Evolutionary conservation across 306 rosid genomes (phyloP), one percentile per base, ranked within the genome.

Genomic region (Gastrolobium villosum): DNA sequence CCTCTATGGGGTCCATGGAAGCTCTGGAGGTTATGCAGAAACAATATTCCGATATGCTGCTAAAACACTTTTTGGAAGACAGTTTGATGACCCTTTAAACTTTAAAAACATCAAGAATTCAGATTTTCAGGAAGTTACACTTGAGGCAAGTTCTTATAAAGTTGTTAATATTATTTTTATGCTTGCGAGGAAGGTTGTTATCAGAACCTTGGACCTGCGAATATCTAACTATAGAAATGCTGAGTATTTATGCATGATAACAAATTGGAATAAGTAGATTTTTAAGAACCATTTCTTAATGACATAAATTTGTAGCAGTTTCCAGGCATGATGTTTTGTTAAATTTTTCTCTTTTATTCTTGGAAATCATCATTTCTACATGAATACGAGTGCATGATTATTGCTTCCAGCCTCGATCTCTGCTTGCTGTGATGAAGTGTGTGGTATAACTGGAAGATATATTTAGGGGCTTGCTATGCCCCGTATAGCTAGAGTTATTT

Each of bases 11-110:
- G 99, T 92, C 60, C 67, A 5, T 20, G 99, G 99, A 84, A 87
- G 97, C 87, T 92, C 96, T 61, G 97, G 99, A 53, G 98, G 98
- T 75, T 95, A 95, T 85, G 98, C 93, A 3, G 96, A 91, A 91
- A 91, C 94, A 55, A 81, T 95, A 52, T 95, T 92, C 70, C 85
- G 88, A 72, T 79, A 88, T 82, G 97, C 94, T 63, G 95, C 96
- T 10, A 89, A 91, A 87, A 57, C 78, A 64, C 86, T 95, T 31
- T 92, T 90, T 81, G 98, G 94, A 76, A 91, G 81, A 84, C 89
- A 86, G 66, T 82, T 89, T 41, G 87, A 86, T 76, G 98, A 88
- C 70, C 94, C 98, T 72, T 81, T 92, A 78, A 90, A 83, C 72
- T 92, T 92, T 65, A 95, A 65, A 82, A 86, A 80, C 56, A 86